A percentile compares a stretch with the other conserved stretches of the same genome.
phyloP scores from a whole-genome alignment of 768 basidiomycete species.

The Cystofilobasidium ferigula region DNA sequence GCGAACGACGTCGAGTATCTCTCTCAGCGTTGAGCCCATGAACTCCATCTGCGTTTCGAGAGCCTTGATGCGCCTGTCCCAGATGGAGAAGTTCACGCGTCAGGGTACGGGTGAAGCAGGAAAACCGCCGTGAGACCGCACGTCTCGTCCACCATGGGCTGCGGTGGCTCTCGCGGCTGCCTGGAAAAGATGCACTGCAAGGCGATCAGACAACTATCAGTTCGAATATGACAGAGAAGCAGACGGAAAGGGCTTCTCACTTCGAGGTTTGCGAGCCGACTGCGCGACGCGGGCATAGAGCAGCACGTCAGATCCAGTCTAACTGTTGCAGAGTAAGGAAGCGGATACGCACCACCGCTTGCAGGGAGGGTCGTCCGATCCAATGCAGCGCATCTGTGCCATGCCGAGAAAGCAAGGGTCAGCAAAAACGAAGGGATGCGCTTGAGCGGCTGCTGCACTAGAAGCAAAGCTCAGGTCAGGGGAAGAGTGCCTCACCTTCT shows the following conservation, averaged over 20 bases:
- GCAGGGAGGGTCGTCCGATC: slow-evolving; percentile 5
- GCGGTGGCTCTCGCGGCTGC: slow-evolving; percentile 5
- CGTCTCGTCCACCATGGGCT: not conserved
- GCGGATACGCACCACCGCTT: not conserved
- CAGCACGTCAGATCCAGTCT: not conserved
- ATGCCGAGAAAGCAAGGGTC: not conserved
- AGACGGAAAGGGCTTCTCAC: too few relatives aligned
- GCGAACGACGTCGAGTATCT: not conserved
- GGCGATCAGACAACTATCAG: too few relatives aligned
- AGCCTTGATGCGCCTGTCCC: not conserved
- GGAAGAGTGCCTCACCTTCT: not conserved
- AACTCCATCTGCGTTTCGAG: slow-evolving; percentile 7
- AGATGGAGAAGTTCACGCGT: not conserved
- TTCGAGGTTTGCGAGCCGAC: slow-evolving; percentile 11
- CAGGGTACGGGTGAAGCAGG: not conserved
- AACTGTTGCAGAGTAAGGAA: not conserved
- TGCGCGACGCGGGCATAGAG: not conserved
- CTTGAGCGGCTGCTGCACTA: too few relatives aligned
- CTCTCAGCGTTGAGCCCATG: not conserved
- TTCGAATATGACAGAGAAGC: too few relatives aligned
- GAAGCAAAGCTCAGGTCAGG: not conserved
- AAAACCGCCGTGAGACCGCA: not conserved
- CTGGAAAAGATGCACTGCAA: slow-evolving; percentile 5
- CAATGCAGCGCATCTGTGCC: slow-evolving; percentile 9
- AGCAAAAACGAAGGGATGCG: too few relatives aligned